phyloP scores from a whole-genome alignment of 129 eudicot species.

The Flaveria ramosissima region DNA sequence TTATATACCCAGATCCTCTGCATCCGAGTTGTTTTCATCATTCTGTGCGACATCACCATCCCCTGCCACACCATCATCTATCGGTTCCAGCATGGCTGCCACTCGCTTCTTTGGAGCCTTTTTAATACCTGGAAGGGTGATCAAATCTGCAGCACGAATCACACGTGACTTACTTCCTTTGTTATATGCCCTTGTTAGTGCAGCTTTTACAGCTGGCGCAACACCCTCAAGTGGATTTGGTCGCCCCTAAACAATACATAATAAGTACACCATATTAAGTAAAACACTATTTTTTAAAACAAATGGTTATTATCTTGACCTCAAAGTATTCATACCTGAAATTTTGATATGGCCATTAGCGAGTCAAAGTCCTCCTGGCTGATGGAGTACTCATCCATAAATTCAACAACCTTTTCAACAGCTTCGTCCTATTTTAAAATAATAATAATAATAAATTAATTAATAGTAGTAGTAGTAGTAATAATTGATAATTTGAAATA shows the following conservation, averaged over 20 bases:
- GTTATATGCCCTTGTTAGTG: slow-evolving; percentile 88
- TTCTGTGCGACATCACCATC: slow-evolving; percentile 59
- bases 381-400: slow-evolving; percentile 91
- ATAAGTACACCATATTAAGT: neutral
- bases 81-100: slow-evolving; percentile 90
- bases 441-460: neutral
- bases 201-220: slow-evolving; percentile 83
- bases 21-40: slow-evolving; percentile 77
- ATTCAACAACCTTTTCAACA: slow-evolving; percentile 89
- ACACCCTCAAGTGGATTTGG: slow-evolving; percentile 79
- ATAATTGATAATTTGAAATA: neutral
- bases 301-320: neutral
- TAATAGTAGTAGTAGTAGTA: neutral
- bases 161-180: slow-evolving; percentile 91
- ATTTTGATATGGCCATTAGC: slow-evolving; percentile 67
- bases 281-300: neutral
- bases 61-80: slow-evolving; percentile 50
- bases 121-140: slow-evolving; percentile 87
- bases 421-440: slow-evolving; percentile 77
- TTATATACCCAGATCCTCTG: slow-evolving; percentile 73
- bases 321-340: slow-evolving; percentile 50
- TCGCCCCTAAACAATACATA: slow-evolving; percentile 54
- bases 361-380: slow-evolving; percentile 91
- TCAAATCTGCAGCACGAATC: slow-evolving; percentile 78
- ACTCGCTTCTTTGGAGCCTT: slow-evolving; percentile 93